Evolutionary conservation across 1,139 yeast genomes (phyloP).

Genomic region (Protomyces gravidus): DNA sequence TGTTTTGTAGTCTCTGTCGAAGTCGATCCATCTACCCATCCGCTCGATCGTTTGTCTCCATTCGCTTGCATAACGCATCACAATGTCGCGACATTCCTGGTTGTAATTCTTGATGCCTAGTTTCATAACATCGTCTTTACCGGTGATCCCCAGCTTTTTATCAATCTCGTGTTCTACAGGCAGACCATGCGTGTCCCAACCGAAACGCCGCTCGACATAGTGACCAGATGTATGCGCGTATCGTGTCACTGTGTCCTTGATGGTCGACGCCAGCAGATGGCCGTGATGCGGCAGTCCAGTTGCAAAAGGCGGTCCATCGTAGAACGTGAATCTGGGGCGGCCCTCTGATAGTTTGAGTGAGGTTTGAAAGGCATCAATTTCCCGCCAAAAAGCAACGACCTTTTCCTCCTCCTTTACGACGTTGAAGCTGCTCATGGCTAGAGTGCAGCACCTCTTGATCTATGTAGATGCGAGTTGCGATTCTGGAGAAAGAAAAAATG

Average conservation of each 20-base stretch:
- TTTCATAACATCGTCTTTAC: constrained; percentile 88
- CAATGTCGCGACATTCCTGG: constrained; percentile 90
- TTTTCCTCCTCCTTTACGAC: constrained; percentile 88
- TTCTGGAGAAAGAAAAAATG: no score
- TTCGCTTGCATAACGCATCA: constrained; percentile 92
- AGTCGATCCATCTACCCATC: constrained; percentile 98
- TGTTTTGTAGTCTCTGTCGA: constrained; percentile 96
- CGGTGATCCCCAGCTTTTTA: constrained; percentile 88
- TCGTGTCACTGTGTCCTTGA: constrained; percentile 83
- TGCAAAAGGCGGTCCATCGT: constrained; percentile 99
- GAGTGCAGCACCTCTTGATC: no score
- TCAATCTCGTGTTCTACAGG: constrained; percentile 98
- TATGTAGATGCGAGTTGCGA: no score
- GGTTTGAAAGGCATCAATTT: constrained; percentile 85
- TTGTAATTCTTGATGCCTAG: constrained; percentile 81
- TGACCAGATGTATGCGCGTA: constrained; percentile 97
- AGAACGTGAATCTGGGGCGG: constrained; percentile 82
- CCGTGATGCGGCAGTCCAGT: constrained; percentile 96
- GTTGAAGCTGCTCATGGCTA: constrained; percentile 39
- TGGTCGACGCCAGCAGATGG: constrained; percentile 91
- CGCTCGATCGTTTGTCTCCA: constrained; percentile 93
- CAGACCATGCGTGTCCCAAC: constrained; percentile 99
- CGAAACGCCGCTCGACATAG: constrained; percentile 94
- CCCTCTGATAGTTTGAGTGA: constrained; percentile 79
- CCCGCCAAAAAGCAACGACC: constrained; percentile 75